Percentiles rank a stretch among this genome's conserved stretches.
Conservation (phyloP, 352 stramenopile genomes). For the Elongisporangium senticosum region DNA sequence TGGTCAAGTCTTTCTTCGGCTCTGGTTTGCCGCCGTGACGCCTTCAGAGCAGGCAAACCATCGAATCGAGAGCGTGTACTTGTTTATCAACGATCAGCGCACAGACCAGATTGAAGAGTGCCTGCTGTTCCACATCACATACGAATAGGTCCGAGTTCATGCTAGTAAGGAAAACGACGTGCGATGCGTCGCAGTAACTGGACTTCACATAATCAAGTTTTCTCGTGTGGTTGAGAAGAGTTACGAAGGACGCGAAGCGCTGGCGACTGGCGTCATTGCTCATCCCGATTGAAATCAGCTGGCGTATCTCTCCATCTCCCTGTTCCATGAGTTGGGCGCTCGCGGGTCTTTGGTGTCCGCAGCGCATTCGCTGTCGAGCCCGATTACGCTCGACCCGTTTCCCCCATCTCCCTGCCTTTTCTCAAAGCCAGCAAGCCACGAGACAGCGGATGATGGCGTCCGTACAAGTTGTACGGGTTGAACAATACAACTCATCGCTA, state of each 20-base stretch:
- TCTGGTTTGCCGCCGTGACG: conserved; percentile 25
- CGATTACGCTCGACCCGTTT: background rate
- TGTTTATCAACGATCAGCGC: conserved; percentile 91
- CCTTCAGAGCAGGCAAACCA: background rate
- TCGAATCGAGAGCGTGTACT: conserved; percentile 50
- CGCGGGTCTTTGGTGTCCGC: no score
- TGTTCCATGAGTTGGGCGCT: background rate
- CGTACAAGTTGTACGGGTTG: no score
- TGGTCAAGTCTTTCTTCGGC: conserved; percentile 47
- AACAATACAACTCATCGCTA: no score
- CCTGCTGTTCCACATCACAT: conserved; percentile 82
- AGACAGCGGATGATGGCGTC: no score
- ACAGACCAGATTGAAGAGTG: conserved; percentile 92
- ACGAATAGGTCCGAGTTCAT: conserved; percentile 21
- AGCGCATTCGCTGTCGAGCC: no score
- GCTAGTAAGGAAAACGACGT: background rate
- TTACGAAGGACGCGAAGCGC: background rate
- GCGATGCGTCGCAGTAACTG: no score
- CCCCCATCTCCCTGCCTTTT: background rate
- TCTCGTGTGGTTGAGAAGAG: background rate
- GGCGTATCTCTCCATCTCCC: background rate
- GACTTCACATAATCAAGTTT: background rate
- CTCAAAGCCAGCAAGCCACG: no score
- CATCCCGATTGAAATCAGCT: background rate
- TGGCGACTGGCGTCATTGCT: background rate